Evolutionary conservation across 73 alveolate species (phyloP), one percentile per base, ranked within the genome.

Genomic region (Stentor roeselii): DNA sequence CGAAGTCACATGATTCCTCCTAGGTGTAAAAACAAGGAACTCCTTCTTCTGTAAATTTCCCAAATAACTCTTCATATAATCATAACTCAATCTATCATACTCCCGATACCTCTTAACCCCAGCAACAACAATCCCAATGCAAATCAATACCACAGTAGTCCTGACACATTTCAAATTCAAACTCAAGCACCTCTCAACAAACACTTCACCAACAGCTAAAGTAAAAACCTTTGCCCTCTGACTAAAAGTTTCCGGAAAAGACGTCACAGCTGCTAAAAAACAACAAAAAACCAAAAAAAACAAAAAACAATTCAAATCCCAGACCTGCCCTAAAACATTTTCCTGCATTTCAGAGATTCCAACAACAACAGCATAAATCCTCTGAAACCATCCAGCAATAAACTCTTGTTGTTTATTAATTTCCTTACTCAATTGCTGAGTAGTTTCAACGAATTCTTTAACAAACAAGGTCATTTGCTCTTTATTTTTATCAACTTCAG

Each of bases 11-110:
- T n/a, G n/a, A n/a, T n/a, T n/a, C n/a, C n/a, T 21, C 34, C 80
- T 21, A 32, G 80, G 80, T 67, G 80, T 67, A 21, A 67, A 21
- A 32, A n/a, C 37, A 27, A 21, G 27, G 11, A 67, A 34, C 34
- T 36, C 80, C 11, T 32, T 67, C 14, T 67, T 67, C 2, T 40
- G 42, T 30, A 67, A 27, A 21, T 34, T n/a, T 67, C 27, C 14
- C 27, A 67, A 40, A 21, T 15, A 14, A 21, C 34, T 40, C 34
- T 67, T 67, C 34, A 67, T 27, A 27, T 27, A 27, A 21, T 67
- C 80, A 32, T 67, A 67, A 67, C 41, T 67, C 41, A 67, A 21
- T 67, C 37, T n/a, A 32, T 67, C 80, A 32, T 67, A 67, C 34
- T 67, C 42, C 41, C 34, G 21, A 32, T 67, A 32, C 0, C 41